phyloP scores from a whole-genome alignment of 1,139 yeast species.

The Komagataea norvegica region DNA sequence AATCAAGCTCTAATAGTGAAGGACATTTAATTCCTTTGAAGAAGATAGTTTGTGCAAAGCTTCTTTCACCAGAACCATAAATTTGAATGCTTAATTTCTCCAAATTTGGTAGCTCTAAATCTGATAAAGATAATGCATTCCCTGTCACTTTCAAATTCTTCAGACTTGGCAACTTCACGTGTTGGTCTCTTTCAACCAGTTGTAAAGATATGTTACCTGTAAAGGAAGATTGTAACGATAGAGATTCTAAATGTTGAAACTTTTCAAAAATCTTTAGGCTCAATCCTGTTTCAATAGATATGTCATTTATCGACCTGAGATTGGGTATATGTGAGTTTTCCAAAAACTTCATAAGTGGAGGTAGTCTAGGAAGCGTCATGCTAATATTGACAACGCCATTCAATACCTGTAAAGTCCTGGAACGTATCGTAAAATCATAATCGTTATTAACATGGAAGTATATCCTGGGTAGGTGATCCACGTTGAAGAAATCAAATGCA shows the following conservation, averaged over 20 bases:
- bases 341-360: slow-evolving; percentile 19
- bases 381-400: slow-evolving; percentile 17
- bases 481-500: slow-evolving; percentile 17
- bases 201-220: slow-evolving; percentile 14
- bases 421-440: slow-evolving; percentile 17
- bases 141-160: slow-evolving; percentile 15
- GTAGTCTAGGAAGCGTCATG: slow-evolving; percentile 19
- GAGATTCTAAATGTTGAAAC: slow-evolving; percentile 12
- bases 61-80: slow-evolving; percentile 18
- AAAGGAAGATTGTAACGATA: slow-evolving; percentile 19
- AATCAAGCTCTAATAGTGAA: slow-evolving; percentile 2
- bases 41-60: slow-evolving; percentile 12
- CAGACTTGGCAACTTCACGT: slow-evolving; percentile 9
- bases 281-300: slow-evolving; percentile 21
- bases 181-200: background rate
- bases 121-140: slow-evolving; percentile 16
- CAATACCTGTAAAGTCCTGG: slow-evolving; percentile 11
- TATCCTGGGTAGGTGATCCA: slow-evolving; percentile 13
- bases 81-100: slow-evolving; percentile 11
- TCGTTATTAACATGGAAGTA: slow-evolving; percentile 14
- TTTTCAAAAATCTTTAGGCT: slow-evolving; percentile 17
- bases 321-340: slow-evolving; percentile 17
- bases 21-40: slow-evolving; percentile 15
- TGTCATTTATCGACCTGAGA: slow-evolving; percentile 13
- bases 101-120: slow-evolving; percentile 12